Evolutionary conservation across 139 green algal species (phyloP).

Genomic region (Chlamydomonas applanata): DNA sequence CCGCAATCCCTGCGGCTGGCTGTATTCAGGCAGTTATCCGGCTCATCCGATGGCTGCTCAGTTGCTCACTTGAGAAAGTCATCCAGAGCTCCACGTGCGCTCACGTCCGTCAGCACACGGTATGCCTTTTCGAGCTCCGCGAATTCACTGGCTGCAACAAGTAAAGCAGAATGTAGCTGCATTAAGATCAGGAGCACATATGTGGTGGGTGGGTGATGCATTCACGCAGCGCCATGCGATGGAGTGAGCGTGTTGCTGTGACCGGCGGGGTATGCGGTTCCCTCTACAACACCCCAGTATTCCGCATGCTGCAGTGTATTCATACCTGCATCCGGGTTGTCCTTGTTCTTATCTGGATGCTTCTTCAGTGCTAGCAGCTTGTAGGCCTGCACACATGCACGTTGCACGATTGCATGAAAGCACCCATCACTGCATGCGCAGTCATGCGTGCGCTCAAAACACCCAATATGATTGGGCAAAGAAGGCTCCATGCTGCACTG

Average conservation of each 20-base stretch:
- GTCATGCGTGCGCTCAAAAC: not conserved
- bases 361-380: conserved; percentile 66
- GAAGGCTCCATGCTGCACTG: not conserved
- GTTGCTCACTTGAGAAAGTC: conserved; percentile 49
- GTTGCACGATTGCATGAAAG: too few species aligned
- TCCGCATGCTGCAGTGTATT: not conserved
- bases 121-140: conserved; percentile 80
- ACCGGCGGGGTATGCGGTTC: too few species aligned
- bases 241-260: too few species aligned
- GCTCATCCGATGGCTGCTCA: too few species aligned
- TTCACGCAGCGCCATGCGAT: too few species aligned
- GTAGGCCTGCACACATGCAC: conserved; percentile 75
- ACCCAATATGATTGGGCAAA: not conserved
- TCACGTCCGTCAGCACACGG: conserved; percentile 70
- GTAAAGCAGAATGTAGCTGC: too few species aligned
- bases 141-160: conserved; percentile 74
- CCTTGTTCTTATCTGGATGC: conserved; percentile 81
- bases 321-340: conserved; percentile 56
- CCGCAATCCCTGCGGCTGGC: too few species aligned
- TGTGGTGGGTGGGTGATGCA: too few species aligned
- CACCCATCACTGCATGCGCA: too few species aligned
- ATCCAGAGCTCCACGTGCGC: conserved; percentile 69
- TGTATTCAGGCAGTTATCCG: too few species aligned
- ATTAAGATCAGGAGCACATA: too few species aligned
- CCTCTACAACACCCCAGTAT: too few species aligned